A percentile compares a stretch with the other conserved stretches of the same genome.
Conservation (phyloP, 371 early-diverging fungal genomes). For the Mortierella sp. region DNA sequence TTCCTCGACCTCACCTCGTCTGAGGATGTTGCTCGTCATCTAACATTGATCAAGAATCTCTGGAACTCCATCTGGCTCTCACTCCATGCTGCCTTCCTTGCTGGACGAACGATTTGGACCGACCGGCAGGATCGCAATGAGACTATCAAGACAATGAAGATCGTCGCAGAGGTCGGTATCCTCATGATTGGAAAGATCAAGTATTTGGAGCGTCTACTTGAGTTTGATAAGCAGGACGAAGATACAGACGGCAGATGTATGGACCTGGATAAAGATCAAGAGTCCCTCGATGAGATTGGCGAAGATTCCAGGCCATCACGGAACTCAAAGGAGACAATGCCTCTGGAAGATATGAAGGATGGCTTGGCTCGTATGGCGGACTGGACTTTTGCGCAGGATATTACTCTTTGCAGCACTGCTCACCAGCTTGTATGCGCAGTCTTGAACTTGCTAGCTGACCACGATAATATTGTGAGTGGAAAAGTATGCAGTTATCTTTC, state of each 20-base stretch:
- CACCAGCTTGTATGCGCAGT: conserved; percentile 39
- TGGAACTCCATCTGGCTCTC: conserved; percentile 52
- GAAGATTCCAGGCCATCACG: no score
- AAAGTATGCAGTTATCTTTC: conserved; percentile 10
- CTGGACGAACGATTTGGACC: conserved; percentile 38
- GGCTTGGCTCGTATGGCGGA: conserved; percentile 27
- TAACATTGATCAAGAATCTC: conserved; percentile 34
- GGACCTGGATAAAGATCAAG: conserved; percentile 3
- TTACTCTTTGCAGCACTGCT: conserved; percentile 27
- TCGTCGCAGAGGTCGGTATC: conserved; percentile 34
- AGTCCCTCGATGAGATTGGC: no score
- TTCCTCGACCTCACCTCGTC: conserved; percentile 44
- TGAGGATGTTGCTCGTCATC: conserved; percentile 34
- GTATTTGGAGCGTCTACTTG: conserved; percentile 41
- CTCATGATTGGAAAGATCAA: conserved; percentile 47
- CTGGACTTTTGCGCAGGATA: conserved; percentile 48
- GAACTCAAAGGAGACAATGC: conserved; percentile 34
- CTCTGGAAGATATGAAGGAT: conserved; percentile 32
- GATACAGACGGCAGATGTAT: conserved; percentile 26
- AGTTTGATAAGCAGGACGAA: conserved; percentile 41
- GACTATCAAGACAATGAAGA: conserved; percentile 44
- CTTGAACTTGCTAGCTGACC: conserved; percentile 39
- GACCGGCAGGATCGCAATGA: conserved; percentile 31
- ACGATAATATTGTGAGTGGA: conserved; percentile 19
- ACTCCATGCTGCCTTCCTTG: conserved; percentile 31